Base-by-base conservation (phyloP, 2,329 filamentous ascomycete genomes). In the Talaromyces albobiverticillius region DNA sequence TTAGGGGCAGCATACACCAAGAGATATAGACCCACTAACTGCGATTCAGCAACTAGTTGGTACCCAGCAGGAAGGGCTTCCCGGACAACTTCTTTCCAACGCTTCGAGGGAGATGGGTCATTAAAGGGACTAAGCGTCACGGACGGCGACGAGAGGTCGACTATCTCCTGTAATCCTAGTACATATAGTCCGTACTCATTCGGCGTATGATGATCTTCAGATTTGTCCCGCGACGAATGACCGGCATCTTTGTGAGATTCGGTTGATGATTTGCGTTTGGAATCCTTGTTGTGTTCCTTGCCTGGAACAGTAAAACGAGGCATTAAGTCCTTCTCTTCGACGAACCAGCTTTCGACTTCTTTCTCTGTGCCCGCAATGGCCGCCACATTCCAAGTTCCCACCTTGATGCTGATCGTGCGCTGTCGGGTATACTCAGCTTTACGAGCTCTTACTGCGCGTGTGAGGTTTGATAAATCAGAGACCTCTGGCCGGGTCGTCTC, bases 301-400 rank as follows among this genome's bases (percentile, higher is more conserved):
- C 66, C 64, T 10, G 34, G 42, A 13, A 25, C 43, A 25, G 41
- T 16, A 23, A 46, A 40, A 46, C 46, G 50, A 38, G 26, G 45
- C 20, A 49, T 52, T 26, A 72, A 23, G 5, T 88, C 89, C 64
- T 88, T 83, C 14, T 87, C 89, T 10, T 85, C 79, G 7, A 95
- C 81, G 68, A 99, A 96, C 94, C 94, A 99, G 29, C 82, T 84
- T 7, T 84, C 88, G 4, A 99, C 76, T 67, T 97, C 94, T 61
- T 90, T 89, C 70, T 96, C 91, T 0, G 90, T 91, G 22, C 89
- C 90, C 11, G 89, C 84, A 60, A 88, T 86, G 1, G 87, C 86
- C 3, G 91, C 94, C 14, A 96, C 90, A 71, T 99, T 99, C 94
- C 94, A 99, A 0, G 89, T 88, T 40, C 93, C 94, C 49, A 99